phyloP scores from a whole-genome alignment of 805 yeast species.

The Candida saitoana region DNA sequence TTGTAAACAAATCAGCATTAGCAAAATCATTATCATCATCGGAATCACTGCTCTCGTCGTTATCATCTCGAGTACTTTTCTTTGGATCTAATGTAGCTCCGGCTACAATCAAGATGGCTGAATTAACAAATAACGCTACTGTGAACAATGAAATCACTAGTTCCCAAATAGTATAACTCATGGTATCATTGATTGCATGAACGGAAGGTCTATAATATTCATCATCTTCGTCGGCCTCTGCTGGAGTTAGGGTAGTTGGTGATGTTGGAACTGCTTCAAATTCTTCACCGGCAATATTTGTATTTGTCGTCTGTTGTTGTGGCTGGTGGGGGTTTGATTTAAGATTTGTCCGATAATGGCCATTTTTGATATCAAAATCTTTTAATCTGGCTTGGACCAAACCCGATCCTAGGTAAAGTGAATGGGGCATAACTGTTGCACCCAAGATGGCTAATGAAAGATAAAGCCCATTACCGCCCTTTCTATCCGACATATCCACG shows the following conservation, averaged over 20 bases:
- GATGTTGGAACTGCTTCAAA: slow-evolving; percentile 2
- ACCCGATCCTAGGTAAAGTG: slow-evolving; percentile 41
- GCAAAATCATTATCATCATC: slow-evolving; percentile 39
- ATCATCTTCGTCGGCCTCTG: slow-evolving; percentile 23
- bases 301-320: not conserved
- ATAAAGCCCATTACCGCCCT: slow-evolving; percentile 42
- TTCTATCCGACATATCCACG: slow-evolving; percentile 39
- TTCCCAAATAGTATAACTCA: slow-evolving; percentile 79
- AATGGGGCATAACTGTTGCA: slow-evolving; percentile 47
- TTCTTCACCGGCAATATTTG: not conserved
- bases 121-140: slow-evolving; percentile 88
- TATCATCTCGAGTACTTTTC: slow-evolving; percentile 7
- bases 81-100: slow-evolving; percentile 69
- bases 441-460: slow-evolving; percentile 45
- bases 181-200: slow-evolving; percentile 73
- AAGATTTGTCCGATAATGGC: slow-evolving; percentile 22
- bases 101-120: slow-evolving; percentile 86
- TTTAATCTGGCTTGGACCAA: slow-evolving; percentile 42
- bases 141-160: slow-evolving; percentile 75
- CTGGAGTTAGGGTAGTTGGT: slow-evolving; percentile 2
- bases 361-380: slow-evolving; percentile 36
- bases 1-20: slow-evolving; percentile 74
- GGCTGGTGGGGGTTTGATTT: not conserved
- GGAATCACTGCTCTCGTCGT: slow-evolving; percentile 15
- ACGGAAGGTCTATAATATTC: slow-evolving; percentile 64